Percentiles rank a stretch among this genome's conserved stretches.
phyloP scores from a whole-genome alignment of 2,329 filamentous ascomycete species.

The Nigrograna mackinnonii region DNA sequence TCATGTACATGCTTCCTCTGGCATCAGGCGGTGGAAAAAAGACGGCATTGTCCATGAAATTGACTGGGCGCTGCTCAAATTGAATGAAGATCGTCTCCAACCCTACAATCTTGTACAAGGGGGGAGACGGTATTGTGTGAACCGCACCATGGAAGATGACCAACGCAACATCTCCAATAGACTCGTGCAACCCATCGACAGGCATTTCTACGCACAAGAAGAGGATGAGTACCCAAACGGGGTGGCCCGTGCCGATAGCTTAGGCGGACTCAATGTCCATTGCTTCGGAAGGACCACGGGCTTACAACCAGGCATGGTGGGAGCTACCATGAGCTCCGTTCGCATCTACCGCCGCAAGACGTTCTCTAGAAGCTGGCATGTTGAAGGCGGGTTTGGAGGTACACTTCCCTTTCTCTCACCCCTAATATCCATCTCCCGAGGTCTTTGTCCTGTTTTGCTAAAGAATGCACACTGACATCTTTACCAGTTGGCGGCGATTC shows the following conservation, averaged over 20 bases:
- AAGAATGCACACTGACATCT: background rate
- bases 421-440: background rate
- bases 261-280: conserved; percentile 80
- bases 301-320: conserved; percentile 76
- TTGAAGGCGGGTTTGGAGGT: conserved; percentile 63
- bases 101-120: conserved; percentile 71
- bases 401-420: conserved; percentile 23
- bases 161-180: conserved; percentile 33
- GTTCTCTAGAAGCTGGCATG: conserved; percentile 73
- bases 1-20: conserved; percentile 85
- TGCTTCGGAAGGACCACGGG: conserved; percentile 88
- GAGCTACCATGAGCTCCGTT: conserved; percentile 77
- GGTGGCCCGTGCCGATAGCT: conserved; percentile 61
- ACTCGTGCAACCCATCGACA: conserved; percentile 37
- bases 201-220: conserved; percentile 35
- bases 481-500: conserved; percentile 77
- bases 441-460: too few species aligned
- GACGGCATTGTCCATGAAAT: conserved; percentile 83
- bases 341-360: conserved; percentile 84
- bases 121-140: conserved; percentile 43
- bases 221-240: conserved; percentile 57
- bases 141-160: conserved; percentile 20
- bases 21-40: conserved; percentile 75
- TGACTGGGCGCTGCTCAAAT: conserved; percentile 90
- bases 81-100: conserved; percentile 72